A percentile compares a stretch with the other conserved stretches of the same genome.
Evolutionary conservation across 2,329 filamentous ascomycete genomes (phyloP).

Genomic region (Colletotrichum horii): DNA sequence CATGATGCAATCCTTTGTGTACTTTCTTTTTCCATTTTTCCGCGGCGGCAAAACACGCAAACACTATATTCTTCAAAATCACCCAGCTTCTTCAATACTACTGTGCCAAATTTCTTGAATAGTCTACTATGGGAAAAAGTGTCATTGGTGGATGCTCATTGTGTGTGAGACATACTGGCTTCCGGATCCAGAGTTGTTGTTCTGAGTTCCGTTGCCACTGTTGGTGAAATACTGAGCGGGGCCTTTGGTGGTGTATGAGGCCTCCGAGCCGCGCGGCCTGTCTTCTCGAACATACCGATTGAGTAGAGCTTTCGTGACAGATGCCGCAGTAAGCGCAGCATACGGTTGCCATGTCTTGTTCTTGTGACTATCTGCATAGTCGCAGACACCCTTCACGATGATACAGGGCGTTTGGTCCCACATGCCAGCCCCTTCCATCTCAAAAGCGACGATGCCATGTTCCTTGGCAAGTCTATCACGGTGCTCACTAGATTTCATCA

Average conservation of each 20-base stretch:
- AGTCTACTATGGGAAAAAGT: too few species aligned
- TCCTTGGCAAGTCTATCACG: conserved; percentile 37
- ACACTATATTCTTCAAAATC: too few species aligned
- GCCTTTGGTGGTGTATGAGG: not conserved
- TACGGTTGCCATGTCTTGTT: conserved; percentile 21
- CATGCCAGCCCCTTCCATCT: conserved; percentile 37
- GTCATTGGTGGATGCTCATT: too few species aligned
- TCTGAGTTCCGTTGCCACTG: not conserved
- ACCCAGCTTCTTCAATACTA: too few species aligned
- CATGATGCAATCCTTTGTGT: too few species aligned
- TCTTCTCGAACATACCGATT: not conserved
- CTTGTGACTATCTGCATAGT: conserved; percentile 44
- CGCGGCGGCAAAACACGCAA: too few species aligned
- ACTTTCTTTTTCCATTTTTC: too few species aligned
- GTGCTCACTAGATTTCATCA: conserved; percentile 42
- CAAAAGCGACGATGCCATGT: conserved; percentile 33
- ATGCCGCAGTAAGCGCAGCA: conserved; percentile 20
- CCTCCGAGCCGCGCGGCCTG: fast-evolving
- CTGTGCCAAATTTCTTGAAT: too few species aligned
- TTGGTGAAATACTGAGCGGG: not conserved
- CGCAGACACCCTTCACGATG: conserved; percentile 41
- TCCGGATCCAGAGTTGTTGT: not conserved
- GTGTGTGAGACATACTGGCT: not conserved
- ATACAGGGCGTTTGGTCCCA: conserved; percentile 39
- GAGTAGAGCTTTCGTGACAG: conserved; percentile 14